phyloP scores from a whole-genome alignment of 805 yeast species.

The Ogataea degrootiae region DNA sequence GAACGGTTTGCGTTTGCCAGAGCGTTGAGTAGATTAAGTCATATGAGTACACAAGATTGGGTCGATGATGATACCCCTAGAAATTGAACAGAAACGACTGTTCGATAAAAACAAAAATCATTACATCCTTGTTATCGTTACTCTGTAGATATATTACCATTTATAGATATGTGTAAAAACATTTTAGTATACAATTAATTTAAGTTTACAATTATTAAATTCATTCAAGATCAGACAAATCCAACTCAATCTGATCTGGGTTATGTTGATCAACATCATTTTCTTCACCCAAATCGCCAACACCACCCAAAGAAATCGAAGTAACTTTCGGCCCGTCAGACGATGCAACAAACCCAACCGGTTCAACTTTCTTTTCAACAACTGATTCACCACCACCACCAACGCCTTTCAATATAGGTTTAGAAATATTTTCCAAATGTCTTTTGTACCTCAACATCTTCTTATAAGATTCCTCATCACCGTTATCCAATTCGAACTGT shows the following conservation, averaged over 20 bases:
- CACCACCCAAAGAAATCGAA: constrained; percentile 16
- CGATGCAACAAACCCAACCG: constrained; percentile 47
- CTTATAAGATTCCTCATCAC: constrained; percentile 67
- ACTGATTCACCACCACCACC: constrained; percentile 1
- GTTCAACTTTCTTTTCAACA: constrained; percentile 19
- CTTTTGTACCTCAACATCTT: constrained; percentile 66
- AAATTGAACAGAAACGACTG: neutral
- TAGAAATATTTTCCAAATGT: constrained; percentile 18
- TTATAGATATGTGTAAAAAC: neutral
- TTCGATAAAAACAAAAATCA: no score
- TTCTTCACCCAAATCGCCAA: constrained; percentile 1
- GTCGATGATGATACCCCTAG: constrained; percentile 39
- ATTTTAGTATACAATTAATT: neutral
- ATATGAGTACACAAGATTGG: constrained; percentile 95
- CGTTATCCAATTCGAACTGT: constrained; percentile 64
- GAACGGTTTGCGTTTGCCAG: constrained; percentile 96
- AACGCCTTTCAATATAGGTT: constrained; percentile 17
- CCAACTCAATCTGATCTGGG: constrained; percentile 61
- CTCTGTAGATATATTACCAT: neutral
- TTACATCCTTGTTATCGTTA: no score
- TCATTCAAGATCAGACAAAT: constrained; percentile 30
- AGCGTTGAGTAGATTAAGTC: constrained; percentile 84
- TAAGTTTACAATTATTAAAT: neutral
- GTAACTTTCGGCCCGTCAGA: constrained; percentile 32
- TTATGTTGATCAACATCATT: constrained; percentile 26